These are phyloP conservation scores for Knoxdaviesia proteae DNA, from an alignment of 2,329 filamentous ascomycete genomes.

Conservation along the genomic window DNA sequence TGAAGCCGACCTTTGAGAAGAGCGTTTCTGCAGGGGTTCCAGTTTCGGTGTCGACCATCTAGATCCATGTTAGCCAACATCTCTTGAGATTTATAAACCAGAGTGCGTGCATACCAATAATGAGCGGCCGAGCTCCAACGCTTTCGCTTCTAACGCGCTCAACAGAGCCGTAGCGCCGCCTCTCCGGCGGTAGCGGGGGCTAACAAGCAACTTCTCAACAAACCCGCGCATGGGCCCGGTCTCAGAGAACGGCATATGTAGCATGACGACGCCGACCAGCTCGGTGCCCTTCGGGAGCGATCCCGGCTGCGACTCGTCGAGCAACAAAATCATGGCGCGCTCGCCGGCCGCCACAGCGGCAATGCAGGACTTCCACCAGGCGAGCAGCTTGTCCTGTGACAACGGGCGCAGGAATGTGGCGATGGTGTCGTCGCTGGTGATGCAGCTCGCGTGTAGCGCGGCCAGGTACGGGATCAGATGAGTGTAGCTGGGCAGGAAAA, in stretches of 20 bases:
- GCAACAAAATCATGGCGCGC: conserved; percentile 31
- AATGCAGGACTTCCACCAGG: conserved; percentile 34
- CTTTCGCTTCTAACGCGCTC: conserved; percentile 31
- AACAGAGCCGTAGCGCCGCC: conserved; percentile 33
- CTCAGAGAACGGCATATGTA: conserved; percentile 28
- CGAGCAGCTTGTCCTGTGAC: conserved; percentile 29
- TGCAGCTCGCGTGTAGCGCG: conserved; percentile 35
- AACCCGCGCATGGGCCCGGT: conserved; percentile 32
- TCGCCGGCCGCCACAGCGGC: conserved; percentile 22
- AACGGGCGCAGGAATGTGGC: conserved; percentile 40
- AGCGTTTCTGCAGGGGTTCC: conserved; percentile 29
- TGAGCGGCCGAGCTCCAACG: conserved; percentile 22
- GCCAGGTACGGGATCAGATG: conserved; percentile 35
- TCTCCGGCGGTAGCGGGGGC: conserved; percentile 24
- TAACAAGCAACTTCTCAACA: conserved; percentile 38
- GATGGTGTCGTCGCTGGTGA: conserved; percentile 33
- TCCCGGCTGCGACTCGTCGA: conserved; percentile 15
- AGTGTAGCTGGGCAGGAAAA: conserved; percentile 17
- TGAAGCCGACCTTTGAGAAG: conserved; percentile 35
- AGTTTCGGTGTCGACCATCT: conserved; percentile 32
- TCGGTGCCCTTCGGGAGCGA: conserved; percentile 17
- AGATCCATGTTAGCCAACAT: not conserved
- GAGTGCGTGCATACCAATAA: conserved; percentile 25
- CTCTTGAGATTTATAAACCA: not conserved
- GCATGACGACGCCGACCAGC: conserved; percentile 34